Base-by-base conservation (phyloP, 1,139 yeast genomes). In the Saccharomycopsis hybrid region DNA sequence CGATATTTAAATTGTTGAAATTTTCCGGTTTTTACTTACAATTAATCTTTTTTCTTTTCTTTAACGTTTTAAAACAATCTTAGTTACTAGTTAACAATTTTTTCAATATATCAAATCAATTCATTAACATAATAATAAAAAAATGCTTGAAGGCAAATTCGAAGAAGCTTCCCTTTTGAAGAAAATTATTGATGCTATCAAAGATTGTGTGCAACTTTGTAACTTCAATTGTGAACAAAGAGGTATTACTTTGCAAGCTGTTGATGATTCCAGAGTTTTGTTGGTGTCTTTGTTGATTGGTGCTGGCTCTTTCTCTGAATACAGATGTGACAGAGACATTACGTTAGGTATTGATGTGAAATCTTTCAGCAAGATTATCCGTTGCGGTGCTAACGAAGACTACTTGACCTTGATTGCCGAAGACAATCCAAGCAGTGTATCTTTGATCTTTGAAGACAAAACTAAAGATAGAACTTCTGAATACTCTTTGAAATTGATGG, bases 201-300 rank as follows among this genome's bases (percentile, higher is more conserved):
- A 88, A 66, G 98, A 92, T 64, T 82, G 95, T 65, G 96, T 92
- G 57, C 86, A 86, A 64, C 77, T 89, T 61, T 92, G 97, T 73
- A 92, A 92, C 76, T 88, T 92, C 75, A 95, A 90, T 71, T 92
- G 97, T 71, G 81, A 95, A 25, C 95, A 87, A 67, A 80, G 83
- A 57, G 99, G 99, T 57, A 84, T 92, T 61, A 85, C 95, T 24
- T 94, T 94, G 28, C 97, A 92, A 72, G 97, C 98, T 27, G 95
- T 92, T 60, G 99, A 92, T 69, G 95, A 89, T 64, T 89, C 98
- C 36, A 88, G 97, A 74, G 97, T 92, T 55, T 80, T 92, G 58
- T 76, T 92, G 59, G 96, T 92, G 43, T 85, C 96, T 11, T 74
- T 92, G 60, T 78, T 86, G 62, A 85, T 92, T 59, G 96, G 95